These are phyloP conservation scores for Cyberlindnera subsufficiens DNA, from an alignment of 805 yeast species.

Conservation along the genomic window DNA sequence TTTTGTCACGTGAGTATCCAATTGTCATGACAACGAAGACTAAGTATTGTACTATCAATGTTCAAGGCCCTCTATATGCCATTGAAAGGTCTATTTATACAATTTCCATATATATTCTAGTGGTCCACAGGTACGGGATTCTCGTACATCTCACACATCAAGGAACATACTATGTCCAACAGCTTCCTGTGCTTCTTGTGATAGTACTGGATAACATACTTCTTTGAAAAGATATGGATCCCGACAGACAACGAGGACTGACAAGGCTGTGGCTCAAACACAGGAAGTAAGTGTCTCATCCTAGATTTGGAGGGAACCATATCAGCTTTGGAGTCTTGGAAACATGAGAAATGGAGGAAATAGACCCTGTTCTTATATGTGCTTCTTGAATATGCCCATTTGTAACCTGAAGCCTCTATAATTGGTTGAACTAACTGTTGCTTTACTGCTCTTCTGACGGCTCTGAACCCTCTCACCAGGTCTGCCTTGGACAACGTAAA, in stretches of 20 bases:
- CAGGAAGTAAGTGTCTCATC: slow-evolving; percentile 2
- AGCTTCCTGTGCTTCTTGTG: slow-evolving; percentile 18
- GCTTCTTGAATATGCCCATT: slow-evolving; percentile 20
- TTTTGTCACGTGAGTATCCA: not conserved
- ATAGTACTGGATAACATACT: slow-evolving; percentile 16
- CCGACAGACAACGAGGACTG: slow-evolving; percentile 16
- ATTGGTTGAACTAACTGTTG: slow-evolving; percentile 15
- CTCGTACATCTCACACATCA: slow-evolving; percentile 16
- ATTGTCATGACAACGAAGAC: not conserved
- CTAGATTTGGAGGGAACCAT: slow-evolving; percentile 17
- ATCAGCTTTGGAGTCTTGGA: slow-evolving; percentile 19
- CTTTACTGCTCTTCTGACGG: slow-evolving; percentile 18
- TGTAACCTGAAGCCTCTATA: slow-evolving; percentile 19
- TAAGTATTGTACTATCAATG: not conserved
- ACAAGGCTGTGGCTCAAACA: slow-evolving; percentile 15
- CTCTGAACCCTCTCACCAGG: slow-evolving; percentile 13
- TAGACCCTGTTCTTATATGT: slow-evolving; percentile 18
- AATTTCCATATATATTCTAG: not conserved
- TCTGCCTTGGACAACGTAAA: slow-evolving; percentile 17
- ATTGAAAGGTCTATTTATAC: not conserved
- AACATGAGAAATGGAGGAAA: slow-evolving; percentile 18
- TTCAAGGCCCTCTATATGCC: not conserved
- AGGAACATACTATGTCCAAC: slow-evolving; percentile 16
- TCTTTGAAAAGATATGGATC: slow-evolving; percentile 18
- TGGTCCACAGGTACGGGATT: not conserved